Evolutionary conservation across 441 rosid genomes (phyloP), one percentile per base, ranked within the genome.

Genomic region (Rhodomyrtus psidioides): DNA sequence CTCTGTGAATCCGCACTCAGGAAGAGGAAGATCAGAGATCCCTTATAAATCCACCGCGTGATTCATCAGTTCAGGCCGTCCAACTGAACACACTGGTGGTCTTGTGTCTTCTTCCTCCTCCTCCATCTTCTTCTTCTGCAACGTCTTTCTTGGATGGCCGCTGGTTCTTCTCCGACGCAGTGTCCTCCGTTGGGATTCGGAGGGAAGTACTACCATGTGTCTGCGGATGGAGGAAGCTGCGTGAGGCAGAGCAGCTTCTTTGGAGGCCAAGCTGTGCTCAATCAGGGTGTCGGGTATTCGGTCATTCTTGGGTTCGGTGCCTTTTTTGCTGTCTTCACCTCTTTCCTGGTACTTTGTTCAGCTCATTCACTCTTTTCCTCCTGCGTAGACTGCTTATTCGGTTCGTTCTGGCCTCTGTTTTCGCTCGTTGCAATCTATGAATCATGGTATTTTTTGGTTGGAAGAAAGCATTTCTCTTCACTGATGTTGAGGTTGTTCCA

Each of bases 301-400:
- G 92, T 95, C 76, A 93, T 95, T 86, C 93, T 95, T 84, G 98
- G 96, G n/a, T 96, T 96, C 49, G 99, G 99, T 44, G 96, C 95
- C 84, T 96, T 96, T 91, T 96, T 96, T 83, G 99, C 98, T 55
- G 51, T 95, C 88, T 95, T 96, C 92, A 95, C 98, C 76, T 94
- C 99, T 87, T 92, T 95, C 89, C 91, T 97, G 94, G 98, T 97
- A 89, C 27, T 21, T 9, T 49, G 39, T 30, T 7, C 51, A 39
- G 6, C 79, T 70, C 79, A 0, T 70, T 21, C 16, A 9, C 53
- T 16, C 55, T 13, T 55, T 24, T 34, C n/a, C 34, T 27, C 26
- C 60, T 53, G 21, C 28, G 53, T 7, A 44, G 9, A 13, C 74
- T 82, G 6, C 76, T 7, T 59, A 23, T 26, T 8, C 12, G 46